Evolutionary conservation across 106 monocot genomes (phyloP).

Genomic region (Xerophyta viscosa): DNA sequence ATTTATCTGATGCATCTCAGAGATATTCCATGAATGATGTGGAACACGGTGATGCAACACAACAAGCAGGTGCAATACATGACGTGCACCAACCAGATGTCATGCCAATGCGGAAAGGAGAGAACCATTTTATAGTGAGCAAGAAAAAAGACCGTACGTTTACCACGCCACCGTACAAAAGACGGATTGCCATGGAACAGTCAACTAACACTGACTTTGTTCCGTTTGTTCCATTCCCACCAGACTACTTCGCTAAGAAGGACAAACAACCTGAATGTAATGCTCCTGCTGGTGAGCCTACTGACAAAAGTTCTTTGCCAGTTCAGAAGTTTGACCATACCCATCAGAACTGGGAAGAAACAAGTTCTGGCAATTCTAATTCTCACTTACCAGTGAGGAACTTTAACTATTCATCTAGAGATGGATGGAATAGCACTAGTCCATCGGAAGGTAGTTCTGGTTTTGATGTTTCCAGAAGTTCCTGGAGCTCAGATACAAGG

Average conservation of each 20-base stretch:
- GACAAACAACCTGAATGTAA: conserved; percentile 35
- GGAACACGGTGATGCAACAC: conserved; percentile 20
- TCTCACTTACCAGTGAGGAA: too few species aligned
- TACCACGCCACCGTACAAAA: conserved; percentile 75
- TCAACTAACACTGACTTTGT: conserved; percentile 60
- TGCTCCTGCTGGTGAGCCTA: not conserved
- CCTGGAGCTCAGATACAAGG: too few species aligned
- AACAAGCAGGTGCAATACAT: conserved; percentile 12
- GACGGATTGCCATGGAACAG: conserved; percentile 75
- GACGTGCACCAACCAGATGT: conserved; percentile 68
- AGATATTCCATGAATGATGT: conserved; percentile 21
- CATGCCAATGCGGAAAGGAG: conserved; percentile 92
- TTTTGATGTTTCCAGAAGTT: too few species aligned
- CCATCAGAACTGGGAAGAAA: conserved; percentile 1
- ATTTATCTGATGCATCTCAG: conserved; percentile 23
- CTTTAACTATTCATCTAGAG: too few species aligned
- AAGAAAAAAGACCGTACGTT: conserved; percentile 77
- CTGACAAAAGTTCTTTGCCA: conserved; percentile 7
- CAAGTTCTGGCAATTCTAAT: not conserved
- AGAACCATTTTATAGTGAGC: conserved; percentile 71
- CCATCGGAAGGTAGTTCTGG: too few species aligned
- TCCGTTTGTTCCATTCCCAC: conserved; percentile 98
- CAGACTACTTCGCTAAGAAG: conserved; percentile 89
- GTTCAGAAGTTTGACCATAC: conserved; percentile 11
- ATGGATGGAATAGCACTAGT: too few species aligned